Base-by-base conservation (phyloP, 2,329 filamentous ascomycete species). In the Fusarium sp. region DNA sequence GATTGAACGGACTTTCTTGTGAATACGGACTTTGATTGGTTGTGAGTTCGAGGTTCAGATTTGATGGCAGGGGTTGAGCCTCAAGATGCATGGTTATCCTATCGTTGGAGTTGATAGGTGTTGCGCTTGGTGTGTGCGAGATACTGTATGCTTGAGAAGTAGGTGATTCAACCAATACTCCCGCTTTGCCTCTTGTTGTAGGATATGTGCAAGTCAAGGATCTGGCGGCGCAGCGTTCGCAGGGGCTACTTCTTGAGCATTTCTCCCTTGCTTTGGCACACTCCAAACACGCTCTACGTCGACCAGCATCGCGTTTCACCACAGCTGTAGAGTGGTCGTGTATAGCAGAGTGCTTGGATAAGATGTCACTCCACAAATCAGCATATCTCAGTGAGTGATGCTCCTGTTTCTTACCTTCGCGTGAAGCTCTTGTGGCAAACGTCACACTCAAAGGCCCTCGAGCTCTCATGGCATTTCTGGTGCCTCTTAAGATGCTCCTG, bases 401-500 rank as follows among this genome's bases (percentile, higher is more conserved):
- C 28, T 30, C 1, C 10, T 30, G 28, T 26, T 7, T 26, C 28
- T 6, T 30, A 70, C 70, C 71, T 72, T 39, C 70, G 52, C 11
- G 62, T 57, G 3, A 72, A 72, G 3, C 55, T 39, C 24, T 71
- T 72, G 3, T 51, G 53, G 7, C 71, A 73, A 1, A 57, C 49
- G 8, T 55, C 37, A 10, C 71, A 73, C 7, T 50, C 24, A 7
- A 72, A 73, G 13, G 3, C 55, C 47, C 24, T 53, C 46, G 6
- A 45, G 22, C 6, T 58, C 3, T 64, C 58, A 28, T 73, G 70
- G 0, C 59, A 45, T n/a, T 52, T 57, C 11, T 73, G 48, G 22
- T 73, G 71, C 8, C 71, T 49, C 9, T 57, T 70, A 1, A 73
- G 56, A 22, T 73, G 71, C 47, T 73, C 71, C 1, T 53, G 26